phyloP scores from a whole-genome alignment of 2,329 filamentous ascomycete species.

The Claviceps sorghi region DNA sequence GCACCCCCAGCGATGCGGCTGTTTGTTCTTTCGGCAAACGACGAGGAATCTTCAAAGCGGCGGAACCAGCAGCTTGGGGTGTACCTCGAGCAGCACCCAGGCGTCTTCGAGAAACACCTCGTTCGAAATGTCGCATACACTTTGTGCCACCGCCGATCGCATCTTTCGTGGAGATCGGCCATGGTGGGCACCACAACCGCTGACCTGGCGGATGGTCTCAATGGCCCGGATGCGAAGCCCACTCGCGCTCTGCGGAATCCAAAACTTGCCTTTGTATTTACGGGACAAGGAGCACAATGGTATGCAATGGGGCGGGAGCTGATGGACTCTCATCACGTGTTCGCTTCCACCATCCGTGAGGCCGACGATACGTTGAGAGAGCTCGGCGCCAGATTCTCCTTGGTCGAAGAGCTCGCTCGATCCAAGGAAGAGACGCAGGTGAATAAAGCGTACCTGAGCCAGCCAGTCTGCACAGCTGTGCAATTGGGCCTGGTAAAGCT shows the following conservation, averaged over 20 bases:
- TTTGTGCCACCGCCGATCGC: slow-evolving; percentile 28
- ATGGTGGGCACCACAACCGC: slow-evolving; percentile 28
- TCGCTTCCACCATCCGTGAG: slow-evolving; percentile 17
- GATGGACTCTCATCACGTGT: slow-evolving; percentile 20
- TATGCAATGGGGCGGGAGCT: slow-evolving; percentile 24
- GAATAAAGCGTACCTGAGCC: slow-evolving; percentile 26
- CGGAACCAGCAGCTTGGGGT: slow-evolving; percentile 20
- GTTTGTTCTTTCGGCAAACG: slow-evolving; percentile 28
- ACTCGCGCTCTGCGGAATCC: slow-evolving; percentile 8
- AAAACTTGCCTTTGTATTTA: slow-evolving; percentile 21
- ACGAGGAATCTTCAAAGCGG: slow-evolving; percentile 19
- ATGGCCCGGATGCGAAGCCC: slow-evolving; percentile 13
- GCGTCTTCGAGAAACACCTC: slow-evolving; percentile 27
- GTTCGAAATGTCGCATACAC: slow-evolving; percentile 35
- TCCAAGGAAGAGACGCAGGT: slow-evolving; percentile 21
- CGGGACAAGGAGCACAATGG: slow-evolving; percentile 27
- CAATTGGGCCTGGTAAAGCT: slow-evolving; percentile 33
- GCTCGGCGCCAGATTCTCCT: slow-evolving; percentile 22
- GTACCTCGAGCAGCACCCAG: slow-evolving; percentile 26
- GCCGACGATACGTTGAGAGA: slow-evolving; percentile 19
- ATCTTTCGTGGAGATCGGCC: slow-evolving; percentile 28
- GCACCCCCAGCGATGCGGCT: slow-evolving; percentile 15
- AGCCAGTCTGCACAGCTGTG: slow-evolving; percentile 30
- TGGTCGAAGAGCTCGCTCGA: slow-evolving; percentile 23
- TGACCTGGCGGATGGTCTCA: slow-evolving; percentile 29